Percentiles rank a stretch among this genome's conserved stretches.
Evolutionary conservation across 805 yeast species (phyloP).

Genomic region (Barnettozyma wickerhamii): DNA sequence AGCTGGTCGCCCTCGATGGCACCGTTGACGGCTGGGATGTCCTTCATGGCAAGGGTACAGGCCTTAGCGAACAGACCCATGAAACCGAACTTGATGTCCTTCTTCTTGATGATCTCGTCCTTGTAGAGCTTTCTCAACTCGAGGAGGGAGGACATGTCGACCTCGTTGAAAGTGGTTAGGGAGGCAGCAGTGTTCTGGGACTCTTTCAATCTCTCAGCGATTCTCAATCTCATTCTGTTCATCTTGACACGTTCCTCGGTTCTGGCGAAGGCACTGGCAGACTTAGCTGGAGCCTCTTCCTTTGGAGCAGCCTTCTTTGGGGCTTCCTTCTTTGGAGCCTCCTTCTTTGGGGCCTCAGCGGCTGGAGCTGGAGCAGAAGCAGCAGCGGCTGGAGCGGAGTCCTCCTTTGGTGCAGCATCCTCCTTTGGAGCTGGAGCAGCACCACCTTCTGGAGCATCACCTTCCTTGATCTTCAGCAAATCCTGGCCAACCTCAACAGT

Average conservation of each 20-base stretch:
- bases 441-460: constrained; percentile 59
- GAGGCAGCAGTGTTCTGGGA: constrained; percentile 99
- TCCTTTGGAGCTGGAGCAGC: constrained; percentile 32
- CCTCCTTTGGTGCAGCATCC: constrained; percentile 15
- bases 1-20: constrained; percentile 92
- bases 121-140: constrained; percentile 95
- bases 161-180: constrained; percentile 96
- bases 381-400: constrained; percentile 39
- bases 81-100: constrained; percentile 94
- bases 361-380: constrained; percentile 24
- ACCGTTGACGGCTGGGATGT: constrained; percentile 92
- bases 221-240: constrained; percentile 99
- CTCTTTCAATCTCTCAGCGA: constrained; percentile 98
- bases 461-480: constrained; percentile 78
- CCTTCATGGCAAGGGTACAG: constrained; percentile 86
- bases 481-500: constrained; percentile 97
- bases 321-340: constrained; percentile 15
- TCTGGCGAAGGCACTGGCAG: constrained; percentile 61
- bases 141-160: constrained; percentile 88
- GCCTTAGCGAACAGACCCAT: constrained; percentile 99
- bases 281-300: constrained; percentile 15
- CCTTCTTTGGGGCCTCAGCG: constrained; percentile 26
- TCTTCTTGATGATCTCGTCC: constrained; percentile 91
- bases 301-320: constrained; percentile 23
- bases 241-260: constrained; percentile 89